Conservation (phyloP, 140 eudicot genomes). For the Bidens hawaiensis region DNA sequence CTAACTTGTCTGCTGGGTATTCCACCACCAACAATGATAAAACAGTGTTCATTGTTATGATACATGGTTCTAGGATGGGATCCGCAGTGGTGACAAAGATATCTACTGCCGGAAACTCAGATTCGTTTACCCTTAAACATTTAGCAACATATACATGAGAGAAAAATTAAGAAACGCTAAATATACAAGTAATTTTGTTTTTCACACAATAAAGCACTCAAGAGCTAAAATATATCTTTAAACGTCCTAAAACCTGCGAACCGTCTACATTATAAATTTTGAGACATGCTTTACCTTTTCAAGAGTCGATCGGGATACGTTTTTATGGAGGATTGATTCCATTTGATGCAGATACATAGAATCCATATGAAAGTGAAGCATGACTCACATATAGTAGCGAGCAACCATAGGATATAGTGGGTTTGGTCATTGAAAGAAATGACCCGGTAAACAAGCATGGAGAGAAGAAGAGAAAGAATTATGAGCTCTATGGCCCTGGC, state of each 20-base stretch:
- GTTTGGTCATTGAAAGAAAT: conserved; percentile 32
- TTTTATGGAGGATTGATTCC: conserved; percentile 32
- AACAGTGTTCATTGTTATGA: conserved; percentile 55
- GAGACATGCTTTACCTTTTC: conserved; percentile 21
- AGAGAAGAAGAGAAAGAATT: conserved; percentile 44
- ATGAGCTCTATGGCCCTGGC: conserved; percentile 39
- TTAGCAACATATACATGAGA: not conserved
- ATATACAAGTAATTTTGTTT: too few species aligned
- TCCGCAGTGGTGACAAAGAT: conserved; percentile 69
- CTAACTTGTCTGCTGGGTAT: conserved; percentile 49
- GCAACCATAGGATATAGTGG: conserved; percentile 29
- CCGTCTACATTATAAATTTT: too few species aligned
- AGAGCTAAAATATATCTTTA: too few species aligned
- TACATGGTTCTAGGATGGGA: conserved; percentile 45
- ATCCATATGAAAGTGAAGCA: conserved; percentile 52
- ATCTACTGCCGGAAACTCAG: conserved; percentile 54
- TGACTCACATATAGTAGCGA: conserved; percentile 52
- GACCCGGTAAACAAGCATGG: conserved; percentile 39
- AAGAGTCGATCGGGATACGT: conserved; percentile 44
- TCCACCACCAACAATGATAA: conserved; percentile 55
- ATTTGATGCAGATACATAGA: conserved; percentile 30
- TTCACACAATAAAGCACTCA: too few species aligned
- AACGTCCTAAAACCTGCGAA: too few species aligned
- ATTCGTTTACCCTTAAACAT: conserved; percentile 19
- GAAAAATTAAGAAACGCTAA: too few species aligned